Conservation (phyloP, 2,329 filamentous ascomycete species). For the Penicillium sp. region DNA sequence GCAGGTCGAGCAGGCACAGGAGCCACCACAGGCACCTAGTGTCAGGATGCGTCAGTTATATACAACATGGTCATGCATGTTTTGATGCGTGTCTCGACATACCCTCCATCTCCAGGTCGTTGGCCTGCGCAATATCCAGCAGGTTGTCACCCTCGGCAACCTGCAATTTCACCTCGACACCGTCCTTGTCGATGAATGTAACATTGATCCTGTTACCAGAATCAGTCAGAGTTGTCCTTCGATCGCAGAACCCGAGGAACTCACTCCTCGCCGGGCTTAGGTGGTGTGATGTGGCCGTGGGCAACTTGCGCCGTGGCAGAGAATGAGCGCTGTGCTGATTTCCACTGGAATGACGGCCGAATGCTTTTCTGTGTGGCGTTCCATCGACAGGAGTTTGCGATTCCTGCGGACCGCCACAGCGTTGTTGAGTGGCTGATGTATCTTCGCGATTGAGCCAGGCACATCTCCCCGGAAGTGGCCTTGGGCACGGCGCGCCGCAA, state of each 20-base stretch:
- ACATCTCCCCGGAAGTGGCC: slow-evolving; percentile 53
- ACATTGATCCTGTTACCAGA: slow-evolving; percentile 62
- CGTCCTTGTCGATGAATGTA: slow-evolving; percentile 91
- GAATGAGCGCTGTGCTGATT: slow-evolving; percentile 51
- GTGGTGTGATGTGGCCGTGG: slow-evolving; percentile 77
- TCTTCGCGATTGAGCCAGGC: slow-evolving; percentile 27
- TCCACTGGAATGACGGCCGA: slow-evolving; percentile 20
- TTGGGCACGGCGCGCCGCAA: slow-evolving; percentile 51
- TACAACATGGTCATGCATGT: background rate
- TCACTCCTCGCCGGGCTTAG: slow-evolving; percentile 88
- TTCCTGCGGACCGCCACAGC: slow-evolving; percentile 16
- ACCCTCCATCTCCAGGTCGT: slow-evolving; percentile 97
- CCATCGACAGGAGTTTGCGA: slow-evolving; percentile 12
- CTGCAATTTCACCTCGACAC: slow-evolving; percentile 66
- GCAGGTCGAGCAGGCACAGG: slow-evolving; percentile 88
- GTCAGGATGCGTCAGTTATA: slow-evolving; percentile 1
- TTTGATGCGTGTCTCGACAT: slow-evolving; percentile 17
- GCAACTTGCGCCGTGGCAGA: slow-evolving; percentile 55
- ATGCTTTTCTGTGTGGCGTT: slow-evolving; percentile 10
- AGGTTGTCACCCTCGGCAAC: slow-evolving; percentile 87
- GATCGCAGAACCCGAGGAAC: slow-evolving; percentile 29
- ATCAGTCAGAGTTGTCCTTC: slow-evolving; percentile 5
- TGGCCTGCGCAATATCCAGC: slow-evolving; percentile 86
- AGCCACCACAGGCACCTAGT: slow-evolving; percentile 80
- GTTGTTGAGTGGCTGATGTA: slow-evolving; percentile 25